Percentiles rank a stretch among this genome's conserved stretches.
phyloP scores from a whole-genome alignment of 2,329 filamentous ascomycete species.

The Lecanicillium sp. region DNA sequence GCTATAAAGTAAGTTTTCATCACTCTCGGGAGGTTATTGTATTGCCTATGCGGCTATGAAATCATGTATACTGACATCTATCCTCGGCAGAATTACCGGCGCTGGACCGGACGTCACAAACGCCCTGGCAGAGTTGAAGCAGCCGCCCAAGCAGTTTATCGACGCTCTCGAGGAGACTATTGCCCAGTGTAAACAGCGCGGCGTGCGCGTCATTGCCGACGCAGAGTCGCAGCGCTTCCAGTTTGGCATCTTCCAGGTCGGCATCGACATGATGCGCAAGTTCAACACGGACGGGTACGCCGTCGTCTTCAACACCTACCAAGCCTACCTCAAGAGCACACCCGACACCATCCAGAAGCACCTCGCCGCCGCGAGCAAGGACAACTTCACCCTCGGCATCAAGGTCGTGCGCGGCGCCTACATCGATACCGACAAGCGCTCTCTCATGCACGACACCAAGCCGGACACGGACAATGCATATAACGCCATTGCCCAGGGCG shows the following conservation, averaged over 20 bases:
- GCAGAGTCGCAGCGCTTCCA: conserved; percentile 39
- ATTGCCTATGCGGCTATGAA: no score
- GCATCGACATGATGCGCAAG: conserved; percentile 26
- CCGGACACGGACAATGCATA: conserved; percentile 44
- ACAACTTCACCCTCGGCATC: conserved; percentile 44
- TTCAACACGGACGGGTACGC: conserved; percentile 29
- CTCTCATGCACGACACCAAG: conserved; percentile 45
- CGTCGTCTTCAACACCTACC: conserved; percentile 44
- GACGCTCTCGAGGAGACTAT: conserved; percentile 32
- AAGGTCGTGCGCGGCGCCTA: conserved; percentile 53
- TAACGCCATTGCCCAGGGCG: conserved; percentile 38
- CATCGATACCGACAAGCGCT: conserved; percentile 38
- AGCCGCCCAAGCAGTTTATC: conserved; percentile 32
- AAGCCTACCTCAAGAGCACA: conserved; percentile 46
- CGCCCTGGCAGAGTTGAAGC: conserved; percentile 25
- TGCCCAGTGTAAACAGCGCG: conserved; percentile 26
- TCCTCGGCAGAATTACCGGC: conserved; percentile 28
- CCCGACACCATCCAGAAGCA: conserved; percentile 33
- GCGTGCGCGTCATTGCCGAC: conserved; percentile 35
- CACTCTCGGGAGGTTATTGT: no score
- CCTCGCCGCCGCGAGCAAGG: conserved; percentile 33
- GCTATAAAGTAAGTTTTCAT: conserved; percentile 27
- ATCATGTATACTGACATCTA: not conserved
- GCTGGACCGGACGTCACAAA: conserved; percentile 30
- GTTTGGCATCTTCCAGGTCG: conserved; percentile 24